Percentiles rank a stretch among this genome's conserved stretches.
These are phyloP conservation scores for Salix exigua DNA, from an alignment of 345 rosid genomes.

Conservation along the genomic window DNA sequence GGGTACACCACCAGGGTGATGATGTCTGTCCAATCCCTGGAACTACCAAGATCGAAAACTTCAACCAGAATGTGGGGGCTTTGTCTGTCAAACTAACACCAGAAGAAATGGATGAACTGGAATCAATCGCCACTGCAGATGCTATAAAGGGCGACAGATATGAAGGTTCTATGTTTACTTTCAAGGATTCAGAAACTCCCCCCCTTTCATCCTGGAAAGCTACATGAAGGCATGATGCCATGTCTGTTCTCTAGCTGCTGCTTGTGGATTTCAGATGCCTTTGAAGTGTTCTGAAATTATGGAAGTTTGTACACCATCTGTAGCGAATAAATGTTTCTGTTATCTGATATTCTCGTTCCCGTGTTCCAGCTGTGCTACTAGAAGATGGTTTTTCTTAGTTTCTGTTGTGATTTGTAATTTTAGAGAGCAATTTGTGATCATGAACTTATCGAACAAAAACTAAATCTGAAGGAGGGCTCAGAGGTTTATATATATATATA, in stretches of 20 bases:
- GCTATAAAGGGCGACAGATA: slow-evolving; percentile 48
- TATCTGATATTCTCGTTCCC: too few relatives aligned
- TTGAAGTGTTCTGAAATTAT: neutral
- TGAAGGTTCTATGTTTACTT: slow-evolving; percentile 12
- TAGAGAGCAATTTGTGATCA: too few relatives aligned
- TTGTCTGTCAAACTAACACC: slow-evolving; percentile 47
- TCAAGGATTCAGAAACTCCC: slow-evolving; percentile 32
- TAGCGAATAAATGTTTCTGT: too few relatives aligned
- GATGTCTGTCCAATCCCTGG: slow-evolving; percentile 66
- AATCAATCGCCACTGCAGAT: slow-evolving; percentile 39
- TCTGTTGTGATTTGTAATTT: too few relatives aligned
- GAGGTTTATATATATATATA: too few relatives aligned
- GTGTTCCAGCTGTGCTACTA: too few relatives aligned
- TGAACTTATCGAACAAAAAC: too few relatives aligned
- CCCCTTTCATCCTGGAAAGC: slow-evolving; percentile 13
- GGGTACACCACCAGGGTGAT: slow-evolving; percentile 63
- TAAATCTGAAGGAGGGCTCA: too few relatives aligned
- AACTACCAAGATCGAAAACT: slow-evolving; percentile 55
- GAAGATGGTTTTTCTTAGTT: too few relatives aligned
- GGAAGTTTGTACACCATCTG: neutral
- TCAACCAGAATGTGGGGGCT: slow-evolving; percentile 52
- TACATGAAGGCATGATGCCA: neutral
- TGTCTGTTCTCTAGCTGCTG: neutral
- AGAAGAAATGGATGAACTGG: slow-evolving; percentile 54
- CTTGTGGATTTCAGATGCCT: neutral